Evolutionary conservation across 1,139 yeast species (phyloP), one percentile per base, ranked within the genome.

Genomic region (Suhomyces bokatorum): DNA sequence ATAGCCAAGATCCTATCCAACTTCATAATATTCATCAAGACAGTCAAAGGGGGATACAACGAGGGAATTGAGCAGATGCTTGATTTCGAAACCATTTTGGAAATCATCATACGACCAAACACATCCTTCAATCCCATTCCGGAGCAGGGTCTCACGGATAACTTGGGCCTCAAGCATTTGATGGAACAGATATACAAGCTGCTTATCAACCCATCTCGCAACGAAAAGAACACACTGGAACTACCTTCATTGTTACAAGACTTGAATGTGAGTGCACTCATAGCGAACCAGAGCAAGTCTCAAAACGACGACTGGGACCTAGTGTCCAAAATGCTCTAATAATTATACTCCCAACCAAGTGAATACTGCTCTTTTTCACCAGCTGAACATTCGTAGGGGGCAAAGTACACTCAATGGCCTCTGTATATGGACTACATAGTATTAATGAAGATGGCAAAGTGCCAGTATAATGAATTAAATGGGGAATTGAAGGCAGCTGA

Each of bases 241-340:
- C 51, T 47, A 4, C 57, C 57, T 4, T 43, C 52, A 3, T 48
- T 55, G 22, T 49, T 63, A n/a, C 58, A 52, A 43, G 62, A 59
- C 40, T 49, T 61, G 42, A 59, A 62, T 34, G 53, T 60, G n/a
- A 54, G 59, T 42, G 60, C 58, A 16, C 50, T 63, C 39, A 54
- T 62, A 13, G 53, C 55, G 13, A 59, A 60, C 42, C 69, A 69
- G 48, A 59, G 69, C 1, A 66, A 60, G 45, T 53, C 59, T 10
- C 67, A 64, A 43, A 49, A 66, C 28, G 73, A 68, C 20, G 77
- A 71, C 32, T 73, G 78, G 78, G 77, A 71, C 49, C 59, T 72
- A 26, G 70, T 73, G 4, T 70, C 77, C 45, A 64, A 65, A 37
- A 40, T 38, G 24, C 35, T 33, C 17, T 40, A 20, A 28, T 11